Percentiles rank a stretch among this genome's conserved stretches.
Evolutionary conservation across 129 eudicot genomes (phyloP).

Genomic region (Oenanthe sinensis): DNA sequence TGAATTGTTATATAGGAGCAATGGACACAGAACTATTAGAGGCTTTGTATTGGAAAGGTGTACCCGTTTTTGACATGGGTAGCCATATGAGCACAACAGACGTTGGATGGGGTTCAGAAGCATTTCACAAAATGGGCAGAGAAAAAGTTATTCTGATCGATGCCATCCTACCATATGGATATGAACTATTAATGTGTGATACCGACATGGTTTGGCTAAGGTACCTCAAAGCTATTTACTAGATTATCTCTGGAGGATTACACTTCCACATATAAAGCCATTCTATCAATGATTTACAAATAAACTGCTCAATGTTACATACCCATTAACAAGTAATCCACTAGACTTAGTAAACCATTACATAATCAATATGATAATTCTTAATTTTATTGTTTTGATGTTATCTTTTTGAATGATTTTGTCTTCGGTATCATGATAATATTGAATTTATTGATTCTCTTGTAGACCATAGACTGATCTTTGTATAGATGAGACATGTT

Average conservation of each 20-base stretch:
- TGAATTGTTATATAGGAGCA: background rate
- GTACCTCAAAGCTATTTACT: slow-evolving; percentile 20
- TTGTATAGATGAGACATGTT: background rate
- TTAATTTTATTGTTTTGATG: background rate
- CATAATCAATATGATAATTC: background rate
- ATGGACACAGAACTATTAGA: too few species aligned
- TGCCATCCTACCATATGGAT: slow-evolving; percentile 71
- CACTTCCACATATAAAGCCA: background rate
- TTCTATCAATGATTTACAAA: background rate
- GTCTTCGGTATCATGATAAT: background rate
- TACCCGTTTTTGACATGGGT: too few species aligned
- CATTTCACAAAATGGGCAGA: slow-evolving; percentile 96
- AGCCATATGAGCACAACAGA: slow-evolving; percentile 82
- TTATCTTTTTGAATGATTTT: background rate
- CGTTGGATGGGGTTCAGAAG: slow-evolving; percentile 92
- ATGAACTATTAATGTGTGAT: slow-evolving; percentile 91
- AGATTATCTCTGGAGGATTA: background rate
- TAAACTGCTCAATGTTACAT: background rate
- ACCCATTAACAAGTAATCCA: background rate
- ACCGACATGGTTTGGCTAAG: slow-evolving; percentile 98
- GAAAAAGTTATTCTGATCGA: slow-evolving; percentile 72
- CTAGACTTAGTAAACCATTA: background rate
- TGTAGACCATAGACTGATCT: background rate
- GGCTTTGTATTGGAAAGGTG: too few species aligned
- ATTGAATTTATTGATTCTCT: background rate